phyloP scores from a whole-genome alignment of 2,329 filamentous ascomycete species.

The Trichoderma hamatum region DNA sequence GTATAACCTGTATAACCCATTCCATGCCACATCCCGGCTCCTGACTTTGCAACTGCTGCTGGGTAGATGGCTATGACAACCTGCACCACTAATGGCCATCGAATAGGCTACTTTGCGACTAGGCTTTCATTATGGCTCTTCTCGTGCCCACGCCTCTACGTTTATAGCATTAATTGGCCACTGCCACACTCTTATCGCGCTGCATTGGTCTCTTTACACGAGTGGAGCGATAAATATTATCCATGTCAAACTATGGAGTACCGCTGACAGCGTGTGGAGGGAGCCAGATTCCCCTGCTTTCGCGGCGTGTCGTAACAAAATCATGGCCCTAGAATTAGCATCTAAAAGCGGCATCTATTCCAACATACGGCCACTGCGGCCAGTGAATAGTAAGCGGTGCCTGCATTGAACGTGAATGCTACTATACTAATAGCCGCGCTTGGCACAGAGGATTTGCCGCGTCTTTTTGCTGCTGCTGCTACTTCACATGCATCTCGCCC shows the following conservation, averaged over 20 bases:
- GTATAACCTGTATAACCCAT: neutral
- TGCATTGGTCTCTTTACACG: neutral
- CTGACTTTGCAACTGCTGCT: neutral
- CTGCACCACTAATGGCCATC: neutral
- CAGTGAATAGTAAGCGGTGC: neutral
- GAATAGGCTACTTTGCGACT: neutral
- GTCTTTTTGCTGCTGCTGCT: neutral
- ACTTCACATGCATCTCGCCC: neutral
- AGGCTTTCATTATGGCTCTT: neutral
- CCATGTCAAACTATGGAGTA: neutral
- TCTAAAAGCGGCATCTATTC: neutral
- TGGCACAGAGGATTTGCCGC: neutral
- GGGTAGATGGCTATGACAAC: neutral
- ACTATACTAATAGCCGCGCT: neutral
- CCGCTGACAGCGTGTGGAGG: neutral
- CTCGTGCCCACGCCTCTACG: neutral
- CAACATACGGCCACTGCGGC: neutral
- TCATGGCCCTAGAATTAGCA: neutral
- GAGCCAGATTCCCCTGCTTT: neutral
- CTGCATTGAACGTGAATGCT: neutral
- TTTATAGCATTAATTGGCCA: neutral
- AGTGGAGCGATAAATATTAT: neutral
- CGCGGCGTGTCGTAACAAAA: neutral
- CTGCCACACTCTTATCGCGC: neutral
- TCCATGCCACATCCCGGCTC: neutral